Evolutionary conservation across 163 green algal species (phyloP), one percentile per base, ranked within the genome.

Genomic region (Chlamydomonas reinhardtii): DNA sequence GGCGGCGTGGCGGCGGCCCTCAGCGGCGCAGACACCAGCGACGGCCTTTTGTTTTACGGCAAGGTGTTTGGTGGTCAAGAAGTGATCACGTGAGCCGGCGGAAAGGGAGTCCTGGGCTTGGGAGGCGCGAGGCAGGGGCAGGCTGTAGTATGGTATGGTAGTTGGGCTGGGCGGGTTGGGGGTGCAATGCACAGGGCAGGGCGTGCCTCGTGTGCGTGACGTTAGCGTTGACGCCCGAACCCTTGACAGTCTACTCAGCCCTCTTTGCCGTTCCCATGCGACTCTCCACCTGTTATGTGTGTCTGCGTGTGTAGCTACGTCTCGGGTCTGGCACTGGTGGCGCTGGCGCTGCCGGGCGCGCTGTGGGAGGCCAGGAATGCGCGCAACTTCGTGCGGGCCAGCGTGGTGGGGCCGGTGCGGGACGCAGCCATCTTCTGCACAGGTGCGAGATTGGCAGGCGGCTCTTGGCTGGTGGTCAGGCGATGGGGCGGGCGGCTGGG

Each of bases 361-460:
- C 39, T 81, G 35, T 82, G 72, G 72, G 82, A 87, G 72, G 72
- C 82, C 0, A 29, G 82, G 2, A 17, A 59, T 29, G 39, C 69
- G 4, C 37, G 72, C 12, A 87, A 87, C 61, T 87, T 87, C 61
- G 82, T 87, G 35, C 72, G 82, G 8, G 72, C 82, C 24, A 82
- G 72, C 14, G 82, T 87, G 82, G 82, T 87, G 71, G 82, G 82
- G 15, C 82, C 82, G 2, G 82, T 87, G 37, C 29, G 82, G 12
- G 82, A 87, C 31, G 82, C 82, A 12, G 82, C 82, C 72, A 81
- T 87, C 82, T 87, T 87, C 82, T 87, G 82, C 61, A 87, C 82
- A n/a, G 82, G 82, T 87, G 37, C 6, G 80, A n/a, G 27, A 4
- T 2, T 6, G 43, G 37, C 25, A 3, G 34, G 68, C 32, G 34